Conservation (phyloP, 106 monocot genomes). For the Gastrodia elata region DNA sequence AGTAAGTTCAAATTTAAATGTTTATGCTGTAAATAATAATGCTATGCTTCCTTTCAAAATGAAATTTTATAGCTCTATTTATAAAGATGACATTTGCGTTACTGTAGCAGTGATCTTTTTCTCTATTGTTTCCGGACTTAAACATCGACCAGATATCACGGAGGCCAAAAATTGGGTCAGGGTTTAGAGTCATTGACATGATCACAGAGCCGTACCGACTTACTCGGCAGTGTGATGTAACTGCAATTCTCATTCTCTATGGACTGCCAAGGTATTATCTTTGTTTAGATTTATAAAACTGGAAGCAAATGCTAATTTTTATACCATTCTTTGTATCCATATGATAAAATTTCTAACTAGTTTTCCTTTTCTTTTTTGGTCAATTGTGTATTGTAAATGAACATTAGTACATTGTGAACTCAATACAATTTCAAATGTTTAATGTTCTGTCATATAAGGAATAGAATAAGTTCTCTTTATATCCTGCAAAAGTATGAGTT, state of each 20-base stretch:
- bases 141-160: conserved; percentile 40
- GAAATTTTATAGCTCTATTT: too few relatives aligned
- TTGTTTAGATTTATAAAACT: neutral
- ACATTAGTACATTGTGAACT: too few relatives aligned
- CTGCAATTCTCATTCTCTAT: conserved; percentile 75
- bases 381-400: too few relatives aligned
- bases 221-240: conserved; percentile 62
- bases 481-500: too few relatives aligned
- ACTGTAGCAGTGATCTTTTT: too few relatives aligned
- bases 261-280: conserved; percentile 68
- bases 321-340: neutral
- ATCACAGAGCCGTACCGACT: conserved; percentile 54
- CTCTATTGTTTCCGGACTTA: neutral
- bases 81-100: too few relatives aligned
- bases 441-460: too few relatives aligned
- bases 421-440: too few relatives aligned
- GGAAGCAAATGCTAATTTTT: neutral
- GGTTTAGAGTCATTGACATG: conserved; percentile 54
- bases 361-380: neutral
- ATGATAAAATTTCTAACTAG: neutral
- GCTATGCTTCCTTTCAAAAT: too few relatives aligned
- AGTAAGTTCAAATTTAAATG: conserved; percentile 26
- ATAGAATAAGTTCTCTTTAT: too few relatives aligned
- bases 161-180: conserved; percentile 59
- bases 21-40: neutral